Base-by-base conservation (phyloP, 768 basidiomycete species). In the Mycena rosella region DNA sequence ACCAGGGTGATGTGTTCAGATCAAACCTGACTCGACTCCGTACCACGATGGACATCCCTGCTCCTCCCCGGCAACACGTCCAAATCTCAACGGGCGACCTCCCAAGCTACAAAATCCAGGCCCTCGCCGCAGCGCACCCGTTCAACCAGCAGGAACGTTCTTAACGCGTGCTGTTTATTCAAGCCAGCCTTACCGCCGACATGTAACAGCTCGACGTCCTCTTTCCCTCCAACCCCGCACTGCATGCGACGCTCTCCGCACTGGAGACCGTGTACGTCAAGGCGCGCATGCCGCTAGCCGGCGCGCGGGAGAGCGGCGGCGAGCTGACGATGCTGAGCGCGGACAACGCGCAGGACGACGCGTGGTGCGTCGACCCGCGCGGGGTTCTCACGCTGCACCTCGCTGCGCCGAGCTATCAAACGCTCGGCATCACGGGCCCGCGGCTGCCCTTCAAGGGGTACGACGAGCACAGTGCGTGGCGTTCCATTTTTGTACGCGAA, bases 121-220 rank as follows among this genome's bases (percentile, higher is more conserved):
- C 62, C n/a, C 42, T 84, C 13, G 75, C 77, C 11, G 68, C 74
- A 14, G 70, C 73, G 18, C 83, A 77, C 69, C 83, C 84, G 0
- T 86, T 86, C 68, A 76, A 77, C 14, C 82, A 81, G 60, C 86
- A 85, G 82, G 86, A 80, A 74, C 62, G 82, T 70, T 34, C 29
- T 24, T 45, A 11, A 44, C 30, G n/a, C 30, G 47, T 51, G 32
- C 24, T n/a, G 17, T 38, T 45, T 48, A n/a, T 5, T 11, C 11
- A n/a, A n/a, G n/a, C 26, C 18, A 48, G 49, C 54, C 57, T 58
- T 32, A 17, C 59, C 56, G 18, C 47, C 20, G 22, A 2, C 65
- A n/a, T n/a, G n/a, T n/a, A n/a, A n/a, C 75, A 93, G 91, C 75
- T 93, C 60, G 90, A 93, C 72, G 60, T 92, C 47, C 76, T 91